phyloP scores from a whole-genome alignment of 805 yeast genomes.

The Kodamaea hsintzibuensis region DNA sequence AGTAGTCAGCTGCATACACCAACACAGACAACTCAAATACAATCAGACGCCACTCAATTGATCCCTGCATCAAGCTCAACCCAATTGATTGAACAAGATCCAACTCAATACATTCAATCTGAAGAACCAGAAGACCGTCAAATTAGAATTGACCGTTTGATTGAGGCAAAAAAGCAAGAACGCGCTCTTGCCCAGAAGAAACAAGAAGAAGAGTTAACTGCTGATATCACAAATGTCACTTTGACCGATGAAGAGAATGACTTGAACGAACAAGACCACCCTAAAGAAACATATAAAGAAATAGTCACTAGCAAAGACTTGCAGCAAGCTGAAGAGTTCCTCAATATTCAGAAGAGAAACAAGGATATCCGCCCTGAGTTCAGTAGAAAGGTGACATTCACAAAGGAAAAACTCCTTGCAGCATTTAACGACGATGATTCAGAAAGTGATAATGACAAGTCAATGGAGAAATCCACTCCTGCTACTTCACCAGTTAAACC shows the following conservation, averaged over 20 bases:
- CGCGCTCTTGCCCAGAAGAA: constrained; percentile 15
- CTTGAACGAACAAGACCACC: constrained; percentile 24
- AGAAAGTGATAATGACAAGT: constrained; percentile 12
- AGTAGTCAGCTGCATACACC: neutral
- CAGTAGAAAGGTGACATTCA: constrained; percentile 24
- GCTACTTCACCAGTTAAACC: constrained; percentile 31
- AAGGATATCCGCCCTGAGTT: constrained; percentile 33
- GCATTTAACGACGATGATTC: constrained; percentile 28
- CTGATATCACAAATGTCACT: constrained; percentile 33
- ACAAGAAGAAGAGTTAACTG: constrained; percentile 25
- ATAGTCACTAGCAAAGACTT: constrained; percentile 26
- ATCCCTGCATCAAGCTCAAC: constrained; percentile 1
- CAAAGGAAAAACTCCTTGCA: constrained; percentile 31
- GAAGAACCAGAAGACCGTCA: constrained; percentile 4
- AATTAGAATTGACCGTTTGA: constrained; percentile 10
- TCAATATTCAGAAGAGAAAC: constrained; percentile 36
- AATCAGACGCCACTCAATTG: neutral
- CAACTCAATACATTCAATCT: neutral
- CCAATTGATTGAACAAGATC: neutral
- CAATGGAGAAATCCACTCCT: constrained; percentile 26
- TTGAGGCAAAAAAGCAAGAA: constrained; percentile 11
- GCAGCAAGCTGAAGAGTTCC: constrained; percentile 31
- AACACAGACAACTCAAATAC: neutral
- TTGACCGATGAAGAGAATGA: constrained; percentile 45
- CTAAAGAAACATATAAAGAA: constrained; percentile 21